Evolutionary conservation across 108 stramenopile species (phyloP).

Genomic region (Cylindrotheca closterium): DNA sequence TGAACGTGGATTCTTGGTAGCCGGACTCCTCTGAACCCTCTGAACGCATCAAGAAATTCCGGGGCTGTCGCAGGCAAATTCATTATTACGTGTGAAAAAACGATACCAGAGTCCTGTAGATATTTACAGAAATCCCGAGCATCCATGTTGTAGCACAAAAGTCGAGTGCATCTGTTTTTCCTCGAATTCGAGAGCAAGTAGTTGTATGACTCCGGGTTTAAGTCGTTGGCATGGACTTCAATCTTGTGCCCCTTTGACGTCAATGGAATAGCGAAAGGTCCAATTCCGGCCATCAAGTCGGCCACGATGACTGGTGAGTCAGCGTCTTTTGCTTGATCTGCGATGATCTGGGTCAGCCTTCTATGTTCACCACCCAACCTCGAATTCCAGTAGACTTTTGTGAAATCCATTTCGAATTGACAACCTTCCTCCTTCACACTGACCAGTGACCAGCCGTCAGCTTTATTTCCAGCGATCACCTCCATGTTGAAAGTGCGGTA

Average conservation of each 20-base stretch:
- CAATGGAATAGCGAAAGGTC: slow-evolving; percentile 96
- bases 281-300: slow-evolving; percentile 96
- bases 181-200: slow-evolving; percentile 78
- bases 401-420: slow-evolving; percentile 89
- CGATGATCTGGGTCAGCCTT: slow-evolving; percentile 78
- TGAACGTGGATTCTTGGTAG: slow-evolving; percentile 76
- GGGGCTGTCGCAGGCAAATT: slow-evolving; percentile 93
- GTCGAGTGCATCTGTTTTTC: slow-evolving; percentile 75
- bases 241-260: slow-evolving; percentile 39
- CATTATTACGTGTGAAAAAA: slow-evolving; percentile 90
- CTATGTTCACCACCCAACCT: slow-evolving; percentile 88
- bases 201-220: slow-evolving; percentile 85
- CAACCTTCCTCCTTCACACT: slow-evolving; percentile 88
- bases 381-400: slow-evolving; percentile 97
- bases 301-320: slow-evolving; percentile 57
- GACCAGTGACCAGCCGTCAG: slow-evolving; percentile 49
- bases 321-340: slow-evolving; percentile 29
- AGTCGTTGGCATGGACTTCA: slow-evolving; percentile 74
- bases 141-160: slow-evolving; percentile 85
- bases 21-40: slow-evolving; percentile 51
- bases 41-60: slow-evolving; percentile 94
- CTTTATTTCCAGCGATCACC: slow-evolving; percentile 76
- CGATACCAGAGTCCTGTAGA: slow-evolving; percentile 51
- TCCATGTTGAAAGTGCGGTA: slow-evolving; percentile 97
- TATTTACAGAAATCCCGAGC: slow-evolving; percentile 81